Evolutionary conservation across 805 yeast genomes (phyloP), one percentile per base, ranked within the genome.

Genomic region (Dipodascus albidus): DNA sequence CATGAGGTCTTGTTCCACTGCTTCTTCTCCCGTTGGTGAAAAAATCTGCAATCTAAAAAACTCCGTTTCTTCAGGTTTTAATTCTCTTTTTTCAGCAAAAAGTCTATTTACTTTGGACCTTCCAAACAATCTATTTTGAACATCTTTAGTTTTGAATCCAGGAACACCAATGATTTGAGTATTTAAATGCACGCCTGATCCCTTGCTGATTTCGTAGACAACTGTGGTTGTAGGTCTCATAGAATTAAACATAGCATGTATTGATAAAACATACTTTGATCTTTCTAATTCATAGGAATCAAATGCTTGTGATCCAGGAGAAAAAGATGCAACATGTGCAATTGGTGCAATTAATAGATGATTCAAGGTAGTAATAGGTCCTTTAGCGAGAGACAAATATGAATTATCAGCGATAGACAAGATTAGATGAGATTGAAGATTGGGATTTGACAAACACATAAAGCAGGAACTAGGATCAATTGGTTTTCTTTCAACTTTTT

Each of bases 321-420:
- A 60, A 49, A 62, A 66, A 52, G 72, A 75, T 0, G 96, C 76
- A 6, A 73, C 71, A 64, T 89, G 97, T 20, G 82, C 80, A 19
- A 90, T 77, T 0, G 96, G 95, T 11, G 88, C 79, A 6, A 90
- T 74, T 47, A 89, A 71, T 21, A 87, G 86, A 70, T 89, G 96
- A 6, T 72, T 69, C 62, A 75, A 69, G 2, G 76, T 67, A 1
- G 86, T 78, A 19, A 89, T 67, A 0, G 97, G 96, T 0, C 97
- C 97, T 62, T 85, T 88, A 0, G 96, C 95, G 15, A 82, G 73
- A 0, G 96, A 83, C 54, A 89, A 51, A 64, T 88, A 89, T 0
- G 80, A 69, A 49, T 72, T 70, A 11, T 76, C 75, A 0, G 87
- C 91, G 52, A 90, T 83, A 0, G 93, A 78, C 0, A 88, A 74